These are phyloP conservation scores for Aspergillus amoenus DNA, from an alignment of 2,329 filamentous ascomycete species.

Conservation along the genomic window DNA sequence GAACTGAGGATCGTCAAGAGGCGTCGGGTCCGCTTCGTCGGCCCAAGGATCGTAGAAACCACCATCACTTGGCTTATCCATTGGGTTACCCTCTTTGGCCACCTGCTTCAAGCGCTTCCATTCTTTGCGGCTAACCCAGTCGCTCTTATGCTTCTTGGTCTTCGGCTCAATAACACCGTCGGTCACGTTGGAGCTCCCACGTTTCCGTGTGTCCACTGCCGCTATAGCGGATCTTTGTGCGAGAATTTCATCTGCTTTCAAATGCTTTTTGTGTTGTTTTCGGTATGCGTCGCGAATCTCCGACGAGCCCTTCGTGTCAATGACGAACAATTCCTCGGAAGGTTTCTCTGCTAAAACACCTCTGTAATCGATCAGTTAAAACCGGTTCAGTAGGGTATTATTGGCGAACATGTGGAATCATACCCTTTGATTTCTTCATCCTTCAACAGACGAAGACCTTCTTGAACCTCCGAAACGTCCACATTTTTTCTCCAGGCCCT, in stretches of 20 bases:
- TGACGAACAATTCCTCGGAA: slow-evolving; percentile 78
- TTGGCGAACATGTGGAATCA: background rate
- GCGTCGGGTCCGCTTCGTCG: slow-evolving; percentile 43
- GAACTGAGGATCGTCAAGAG: slow-evolving; percentile 53
- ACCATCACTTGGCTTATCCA: slow-evolving; percentile 58
- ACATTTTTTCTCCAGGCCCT: slow-evolving; percentile 99
- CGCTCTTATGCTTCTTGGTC: slow-evolving; percentile 72
- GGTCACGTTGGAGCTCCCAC: slow-evolving; percentile 65
- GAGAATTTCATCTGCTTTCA: slow-evolving; percentile 92
- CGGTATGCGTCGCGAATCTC: slow-evolving; percentile 64
- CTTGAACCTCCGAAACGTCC: slow-evolving; percentile 80
- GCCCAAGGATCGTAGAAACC: slow-evolving; percentile 76
- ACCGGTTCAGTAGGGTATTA: background rate
- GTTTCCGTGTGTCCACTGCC: slow-evolving; percentile 75
- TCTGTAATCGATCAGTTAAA: slow-evolving; percentile 47
- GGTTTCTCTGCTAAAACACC: slow-evolving; percentile 82
- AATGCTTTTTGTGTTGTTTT: slow-evolving; percentile 72
- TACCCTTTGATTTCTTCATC: slow-evolving; percentile 91
- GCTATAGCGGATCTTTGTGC: slow-evolving; percentile 78
- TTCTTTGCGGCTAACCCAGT: slow-evolving; percentile 83
- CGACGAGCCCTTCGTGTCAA: slow-evolving; percentile 73
- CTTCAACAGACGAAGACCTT: slow-evolving; percentile 79
- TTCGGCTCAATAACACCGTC: slow-evolving; percentile 68
- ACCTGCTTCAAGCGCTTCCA: slow-evolving; percentile 73
- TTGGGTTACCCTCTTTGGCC: slow-evolving; percentile 62